Conservation (phyloP, 257 asterid species). For the Rauvolfia tetraphylla region DNA sequence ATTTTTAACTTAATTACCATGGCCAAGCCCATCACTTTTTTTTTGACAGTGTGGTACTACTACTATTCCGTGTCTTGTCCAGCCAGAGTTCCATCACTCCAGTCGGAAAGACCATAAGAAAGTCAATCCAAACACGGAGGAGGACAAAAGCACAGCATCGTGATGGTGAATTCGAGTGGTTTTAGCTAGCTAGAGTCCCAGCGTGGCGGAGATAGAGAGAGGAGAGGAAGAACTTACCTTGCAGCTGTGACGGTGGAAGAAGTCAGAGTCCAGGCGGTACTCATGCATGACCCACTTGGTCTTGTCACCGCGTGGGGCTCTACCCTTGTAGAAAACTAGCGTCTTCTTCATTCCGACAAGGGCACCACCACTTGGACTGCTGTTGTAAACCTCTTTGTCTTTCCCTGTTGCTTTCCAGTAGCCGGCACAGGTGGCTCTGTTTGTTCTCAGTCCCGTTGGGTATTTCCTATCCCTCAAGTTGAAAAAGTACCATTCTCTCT, state of each 20-base stretch:
- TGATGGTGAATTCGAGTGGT: too few relatives aligned
- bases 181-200: too few relatives aligned
- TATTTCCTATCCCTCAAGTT: slow-evolving; percentile 71
- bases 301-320: slow-evolving; percentile 79
- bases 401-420: slow-evolving; percentile 90
- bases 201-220: background rate
- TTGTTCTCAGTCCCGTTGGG: slow-evolving; percentile 79
- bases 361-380: slow-evolving; percentile 1
- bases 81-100: background rate
- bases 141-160: background rate
- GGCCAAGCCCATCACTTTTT: background rate
- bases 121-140: background rate
- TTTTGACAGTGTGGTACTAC: too few relatives aligned
- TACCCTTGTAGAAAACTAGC: slow-evolving; percentile 78
- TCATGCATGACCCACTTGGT: slow-evolving; percentile 97
- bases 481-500: slow-evolving; percentile 86
- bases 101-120: background rate
- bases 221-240: slow-evolving; percentile 32
- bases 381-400: slow-evolving; percentile 55
- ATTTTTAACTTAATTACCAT: background rate
- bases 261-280: slow-evolving; percentile 69
- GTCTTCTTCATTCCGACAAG: slow-evolving; percentile 87
- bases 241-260: slow-evolving; percentile 61
- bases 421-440: slow-evolving; percentile 79
- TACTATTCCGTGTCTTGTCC: background rate